Percentiles rank a stretch among this genome's conserved stretches.
Conservation (phyloP, 352 stramenopile genomes). For the Phytopythium montanum region DNA sequence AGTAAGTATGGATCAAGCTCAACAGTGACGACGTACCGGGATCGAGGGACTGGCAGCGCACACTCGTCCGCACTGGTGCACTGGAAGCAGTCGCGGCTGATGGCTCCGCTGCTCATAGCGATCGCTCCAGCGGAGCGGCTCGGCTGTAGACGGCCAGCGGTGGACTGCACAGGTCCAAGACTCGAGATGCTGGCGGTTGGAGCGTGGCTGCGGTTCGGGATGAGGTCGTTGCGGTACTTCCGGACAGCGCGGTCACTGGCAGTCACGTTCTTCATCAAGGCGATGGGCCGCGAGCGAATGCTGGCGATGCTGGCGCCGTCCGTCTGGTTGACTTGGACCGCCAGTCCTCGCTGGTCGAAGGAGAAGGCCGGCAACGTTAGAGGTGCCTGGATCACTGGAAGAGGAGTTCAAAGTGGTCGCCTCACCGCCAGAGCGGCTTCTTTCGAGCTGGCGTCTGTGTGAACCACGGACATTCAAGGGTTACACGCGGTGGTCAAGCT, state of each 20-base stretch:
- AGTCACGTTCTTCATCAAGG: slow-evolving; percentile 44
- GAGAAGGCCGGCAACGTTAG: not conserved
- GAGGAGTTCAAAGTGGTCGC: not conserved
- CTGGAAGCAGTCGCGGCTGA: slow-evolving; percentile 64
- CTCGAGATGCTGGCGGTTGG: slow-evolving; percentile 36
- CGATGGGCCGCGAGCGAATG: slow-evolving; percentile 33
- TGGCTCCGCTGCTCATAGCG: not conserved
- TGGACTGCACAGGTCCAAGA: slow-evolving; percentile 7
- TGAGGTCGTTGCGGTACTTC: slow-evolving; percentile 63
- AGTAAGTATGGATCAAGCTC: not conserved
- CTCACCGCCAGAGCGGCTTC: slow-evolving; percentile 54
- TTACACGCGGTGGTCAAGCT: no score
- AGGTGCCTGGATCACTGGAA: not conserved
- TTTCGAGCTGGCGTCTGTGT: slow-evolving; percentile 58
- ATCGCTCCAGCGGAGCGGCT: slow-evolving; percentile 15
- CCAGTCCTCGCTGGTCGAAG: slow-evolving; percentile 48
- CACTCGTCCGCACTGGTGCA: slow-evolving; percentile 26
- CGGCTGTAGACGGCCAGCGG: slow-evolving; percentile 12
- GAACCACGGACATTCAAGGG: not conserved
- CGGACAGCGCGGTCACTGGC: slow-evolving; percentile 59
- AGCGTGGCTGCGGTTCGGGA: slow-evolving; percentile 51
- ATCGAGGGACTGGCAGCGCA: not conserved
- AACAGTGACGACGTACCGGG: not conserved
- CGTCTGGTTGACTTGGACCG: slow-evolving; percentile 40
- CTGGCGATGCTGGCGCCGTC: slow-evolving; percentile 17